Conservation (phyloP, 441 rosid species). For the Isatis lusitanica region DNA sequence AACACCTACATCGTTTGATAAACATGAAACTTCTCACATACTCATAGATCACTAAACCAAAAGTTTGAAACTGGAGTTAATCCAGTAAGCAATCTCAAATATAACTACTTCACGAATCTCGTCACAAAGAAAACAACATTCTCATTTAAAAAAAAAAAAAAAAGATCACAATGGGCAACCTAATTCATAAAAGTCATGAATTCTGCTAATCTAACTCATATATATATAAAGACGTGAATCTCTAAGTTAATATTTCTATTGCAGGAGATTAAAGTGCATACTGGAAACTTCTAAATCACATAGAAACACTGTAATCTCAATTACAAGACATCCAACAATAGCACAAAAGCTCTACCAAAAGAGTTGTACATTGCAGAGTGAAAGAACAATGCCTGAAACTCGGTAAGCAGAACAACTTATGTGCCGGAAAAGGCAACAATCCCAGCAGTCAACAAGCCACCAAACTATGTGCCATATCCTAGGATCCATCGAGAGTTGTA, state of each 20-base stretch:
- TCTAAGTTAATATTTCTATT: too few relatives aligned
- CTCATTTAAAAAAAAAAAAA: neutral
- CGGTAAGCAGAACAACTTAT: conserved; percentile 49
- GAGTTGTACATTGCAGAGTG: neutral
- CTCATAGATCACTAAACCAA: neutral
- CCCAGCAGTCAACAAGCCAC: conserved; percentile 84
- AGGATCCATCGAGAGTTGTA: conserved; percentile 62
- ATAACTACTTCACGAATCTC: neutral
- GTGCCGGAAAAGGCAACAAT: conserved; percentile 82
- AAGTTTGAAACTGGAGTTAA: neutral
- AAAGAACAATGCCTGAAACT: neutral
- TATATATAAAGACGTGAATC: neutral
- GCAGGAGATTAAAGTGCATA: too few relatives aligned
- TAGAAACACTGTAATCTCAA: neutral
- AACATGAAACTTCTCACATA: conserved; percentile 1
- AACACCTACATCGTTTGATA: conserved; percentile 50
- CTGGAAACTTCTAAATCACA: neutral
- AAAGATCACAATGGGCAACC: neutral
- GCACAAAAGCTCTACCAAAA: conserved; percentile 1
- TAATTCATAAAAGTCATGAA: neutral
- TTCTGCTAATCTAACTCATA: neutral
- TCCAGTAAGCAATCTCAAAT: neutral
- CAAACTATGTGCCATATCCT: conserved; percentile 87
- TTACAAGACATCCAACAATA: conserved; percentile 1
- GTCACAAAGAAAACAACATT: neutral